Evolutionary conservation across 495 filamentous ascomycete genomes (phyloP), one percentile per base, ranked within the genome.

Genomic region (Neurospora tetrasperma): DNA sequence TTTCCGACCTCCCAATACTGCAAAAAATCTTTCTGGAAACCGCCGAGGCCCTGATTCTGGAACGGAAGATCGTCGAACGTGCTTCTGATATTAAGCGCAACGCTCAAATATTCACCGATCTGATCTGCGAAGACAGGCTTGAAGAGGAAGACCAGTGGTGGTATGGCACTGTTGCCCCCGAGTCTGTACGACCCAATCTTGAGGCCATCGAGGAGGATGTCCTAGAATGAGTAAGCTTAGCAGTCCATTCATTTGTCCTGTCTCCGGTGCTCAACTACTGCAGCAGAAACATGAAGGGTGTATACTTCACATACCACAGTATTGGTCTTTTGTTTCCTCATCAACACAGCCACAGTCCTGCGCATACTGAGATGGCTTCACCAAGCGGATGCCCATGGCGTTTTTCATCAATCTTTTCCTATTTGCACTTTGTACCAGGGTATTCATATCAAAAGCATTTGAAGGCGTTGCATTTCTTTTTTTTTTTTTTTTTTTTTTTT

Each of bases 91-190:
- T 89, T 71, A 85, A 84, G 75, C 82, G 86, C 20, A 87, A 86
- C 62, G 82, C 78, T 9, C 83, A 86, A 71, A 83, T 88, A 16
- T 78, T 89, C 71, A 76, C 86, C 66, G 84, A 88, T 20, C 76
- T 89, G 8, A 88, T 89, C 71, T 80, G 83, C 20, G 87, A 88
- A 44, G 84, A 87, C 70, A 84, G 81, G 27, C 76, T 81, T 12
- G 84, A 84, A 27, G 84, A 84, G 10, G 80, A 85, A 46, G 87
- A 87, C 70, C 84, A 88, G 71, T 89, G 87, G 87, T 80, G 79
- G 74, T 86, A 85, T 74, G 86, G 81, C 68, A 84, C 77, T 70
- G 73, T 72, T 31, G 82, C 80, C 35, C 83, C 77, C 59, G 83
- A 82, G 54, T 86, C 81, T 20, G 81, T 82, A 23, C 80, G 80